phyloP scores from a whole-genome alignment of 495 filamentous ascomycete species.

The Pyronema omphalodes region DNA sequence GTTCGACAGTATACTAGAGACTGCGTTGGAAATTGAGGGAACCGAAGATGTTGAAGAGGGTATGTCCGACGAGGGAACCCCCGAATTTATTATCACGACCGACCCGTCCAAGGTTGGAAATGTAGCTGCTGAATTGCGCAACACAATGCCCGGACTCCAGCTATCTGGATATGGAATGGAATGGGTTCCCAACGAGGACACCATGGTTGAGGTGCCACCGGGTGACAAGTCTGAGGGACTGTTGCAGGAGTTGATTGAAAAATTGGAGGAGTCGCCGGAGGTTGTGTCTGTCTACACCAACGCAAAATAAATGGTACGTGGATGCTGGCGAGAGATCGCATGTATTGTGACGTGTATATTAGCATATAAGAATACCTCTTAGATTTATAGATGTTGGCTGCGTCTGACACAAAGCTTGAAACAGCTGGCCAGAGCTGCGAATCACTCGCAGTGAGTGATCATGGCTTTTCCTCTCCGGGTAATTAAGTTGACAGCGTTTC shows the following conservation, averaged over 20 bases:
- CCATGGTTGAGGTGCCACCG: constrained; percentile 38
- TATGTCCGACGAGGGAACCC: constrained; percentile 32
- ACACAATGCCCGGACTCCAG: constrained; percentile 36
- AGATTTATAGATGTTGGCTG: no score
- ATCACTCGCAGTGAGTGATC: no score
- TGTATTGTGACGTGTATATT: not conserved
- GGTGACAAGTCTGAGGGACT: constrained; percentile 30
- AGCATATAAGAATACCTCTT: no score
- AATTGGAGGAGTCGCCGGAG: constrained; percentile 12
- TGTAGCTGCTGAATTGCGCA: constrained; percentile 42
- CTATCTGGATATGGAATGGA: constrained; percentile 59
- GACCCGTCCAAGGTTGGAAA: constrained; percentile 49
- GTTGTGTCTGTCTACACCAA: constrained; percentile 21
- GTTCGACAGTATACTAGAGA: constrained; percentile 62
- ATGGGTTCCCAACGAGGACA: constrained; percentile 71
- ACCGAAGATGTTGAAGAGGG: constrained; percentile 62
- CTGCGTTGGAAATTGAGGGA: constrained; percentile 61
- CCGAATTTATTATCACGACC: constrained; percentile 48
- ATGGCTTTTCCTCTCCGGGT: no score
- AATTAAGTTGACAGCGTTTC: no score
- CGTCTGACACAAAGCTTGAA: no score
- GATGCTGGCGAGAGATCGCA: not conserved
- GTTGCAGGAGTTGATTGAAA: constrained; percentile 36
- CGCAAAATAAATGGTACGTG: constrained; percentile 1
- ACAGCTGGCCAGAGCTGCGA: no score